Evolutionary conservation across 2,329 filamentous ascomycete species (phyloP), one percentile per base, ranked within the genome.

Genomic region (Cladorrhinum sp.): DNA sequence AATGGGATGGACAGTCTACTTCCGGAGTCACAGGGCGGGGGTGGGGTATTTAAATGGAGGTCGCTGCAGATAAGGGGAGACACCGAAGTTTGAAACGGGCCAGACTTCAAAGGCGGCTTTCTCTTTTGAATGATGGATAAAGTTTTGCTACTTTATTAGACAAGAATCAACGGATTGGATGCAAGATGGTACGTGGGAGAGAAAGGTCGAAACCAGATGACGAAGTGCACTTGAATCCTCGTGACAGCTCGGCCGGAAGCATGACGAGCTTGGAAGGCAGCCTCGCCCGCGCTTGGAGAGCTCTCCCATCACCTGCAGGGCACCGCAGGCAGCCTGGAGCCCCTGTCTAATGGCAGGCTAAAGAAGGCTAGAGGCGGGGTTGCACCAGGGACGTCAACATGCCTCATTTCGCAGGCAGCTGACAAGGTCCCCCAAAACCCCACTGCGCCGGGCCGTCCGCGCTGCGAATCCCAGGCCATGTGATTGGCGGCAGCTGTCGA

Each of bases 401-500:
- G 21, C 14, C 30, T 57, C 54, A 57, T 48, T 57, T 57, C 39
- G 16, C n/a, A 33, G 39, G 24, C 57, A 59, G 39, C 54, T 51
- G 49, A 51, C 54, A 56, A 28, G 30, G n/a, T 30, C 7, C 24
- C 26, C n/a, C 7, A 8, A 46, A 46, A 18, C 33, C 21, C 39
- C 54, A 23, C 30, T 24, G 24, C n/a, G 53, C 9, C 53, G 53
- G 53, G 21, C 54, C 54, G 36, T 18, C 39, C 10, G 39, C 12
- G 14, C 14, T 42, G 26, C 53, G 21, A 26, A 20, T n/a, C 53
- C 53, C 14, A 39, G 8, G 26, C 16, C 30, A 2, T 24, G 23
- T 52, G 26, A 62, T 62, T 62, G 60, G 60, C 21, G 24, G 28
- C 57, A 62, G 60, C 60, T 58, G 54, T 26, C 10, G 16, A 26